Evolutionary conservation across 768 basidiomycete genomes (phyloP), one percentile per base, ranked within the genome.

Genomic region (Wakefieldia striispora): DNA sequence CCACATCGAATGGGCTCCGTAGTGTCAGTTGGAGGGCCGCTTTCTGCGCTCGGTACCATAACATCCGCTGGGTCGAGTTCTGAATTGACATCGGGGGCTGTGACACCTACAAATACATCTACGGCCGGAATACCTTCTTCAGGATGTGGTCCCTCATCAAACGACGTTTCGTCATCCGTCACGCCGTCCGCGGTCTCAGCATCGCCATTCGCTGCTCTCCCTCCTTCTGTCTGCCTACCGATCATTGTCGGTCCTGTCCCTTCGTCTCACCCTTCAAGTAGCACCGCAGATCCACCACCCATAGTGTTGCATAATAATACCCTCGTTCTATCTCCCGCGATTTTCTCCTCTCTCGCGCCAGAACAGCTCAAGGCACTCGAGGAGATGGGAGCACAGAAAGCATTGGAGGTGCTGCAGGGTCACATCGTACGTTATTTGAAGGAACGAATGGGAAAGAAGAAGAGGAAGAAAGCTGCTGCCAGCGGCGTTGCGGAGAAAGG

Each of bases 391-490:
- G 88, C 91, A 0, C 81, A 86, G 63, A 83, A 86, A 56, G 91
- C 93, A 6, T 70, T 95, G 44, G 80, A 82, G 56, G 84, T 91
- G 19, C 72, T 95, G 48, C 91, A 92, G 53, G 83, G 80, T 3
- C 88, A 93, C 59, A 90, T 95, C 65, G 88, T 92, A 37, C 80
- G 86, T 46, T 88, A 84, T 52, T 70, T 93, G 62, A 95, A 94
- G 69, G 88, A 92, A 65, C 75, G 74, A 55, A 79, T 83, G 56
- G 61, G 64, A 12, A 65, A 63, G 51, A 67, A 67, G 47, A 67
- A 65, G 67, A 72, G 67, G 67, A 74, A 48, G 70, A 77, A 60
- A 61, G 63, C 35, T 45, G 74, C 4, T 57, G 65, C 39, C 34
- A 74, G 21, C 49, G 67, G 60, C 24, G 64, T 55, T 16, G 33